Evolutionary conservation across 2,329 filamentous ascomycete genomes (phyloP), one percentile per base, ranked within the genome.

Genomic region (Aspergillus niger): DNA sequence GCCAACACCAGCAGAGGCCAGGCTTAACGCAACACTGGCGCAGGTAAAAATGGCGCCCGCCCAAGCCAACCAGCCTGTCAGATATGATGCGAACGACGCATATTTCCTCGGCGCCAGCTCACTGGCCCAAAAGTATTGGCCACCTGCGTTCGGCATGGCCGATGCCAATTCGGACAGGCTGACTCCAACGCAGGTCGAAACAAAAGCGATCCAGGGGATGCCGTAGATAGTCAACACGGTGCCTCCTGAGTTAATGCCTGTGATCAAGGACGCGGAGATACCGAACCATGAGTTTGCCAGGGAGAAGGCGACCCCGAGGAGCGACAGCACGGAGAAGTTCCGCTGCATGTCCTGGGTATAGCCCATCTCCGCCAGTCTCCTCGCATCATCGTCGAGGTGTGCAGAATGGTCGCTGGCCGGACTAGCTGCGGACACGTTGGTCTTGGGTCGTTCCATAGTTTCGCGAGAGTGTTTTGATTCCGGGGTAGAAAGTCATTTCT

Each of bases 31-130:
- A 8, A 84, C 81, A 69, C 80, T 82, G 24, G 83, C 82, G 63
- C 76, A 81, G 7, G 82, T 83, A 63, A 85, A 85, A 58, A 85
- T 79, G 11, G 78, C 77, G 2, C 82, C 82, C 11, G 81, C 79
- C 78, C 81, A 85, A 2, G 80, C 81, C 56, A 84, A 77, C 76
- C 80, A 84, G 6, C 81, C 81, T 1, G 79, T 82, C 48, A 81
- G 58, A 59, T 82, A 83, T 6, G 77, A 79, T 5, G 79, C 76
- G 60, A 82, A 75, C 22, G 77, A 76, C 1, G 79, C 76, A 60
- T 77, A 81, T 56, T 70, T 76, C 59, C 70, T 77, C 1, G 81
- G 79, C 0, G 80, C 79, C 63, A 83, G 66, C 60, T 81, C 77
- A 54, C 76, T 79, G 4, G 81, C 79, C 80, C 80, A 83, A 63